A percentile compares a stretch with the other conserved stretches of the same genome.
These are phyloP conservation scores for Dianthus caryophyllus DNA, from an alignment of 148 eudicot species.

Conservation along the genomic window DNA sequence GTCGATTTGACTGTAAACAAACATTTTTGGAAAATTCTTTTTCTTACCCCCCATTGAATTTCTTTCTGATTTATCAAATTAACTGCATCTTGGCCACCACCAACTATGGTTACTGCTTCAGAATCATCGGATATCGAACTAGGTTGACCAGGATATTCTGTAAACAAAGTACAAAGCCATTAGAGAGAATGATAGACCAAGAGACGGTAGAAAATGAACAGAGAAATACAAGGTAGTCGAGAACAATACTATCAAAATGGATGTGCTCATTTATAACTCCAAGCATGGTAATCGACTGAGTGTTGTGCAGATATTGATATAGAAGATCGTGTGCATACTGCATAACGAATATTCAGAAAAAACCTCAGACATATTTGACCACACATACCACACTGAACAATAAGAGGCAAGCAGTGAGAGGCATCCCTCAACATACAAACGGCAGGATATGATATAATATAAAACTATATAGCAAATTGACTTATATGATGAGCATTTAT, in stretches of 20 bases:
- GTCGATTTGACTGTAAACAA: not conserved
- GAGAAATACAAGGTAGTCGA: slow-evolving; percentile 6
- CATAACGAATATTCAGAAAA: slow-evolving; percentile 10
- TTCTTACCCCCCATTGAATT: slow-evolving; percentile 96
- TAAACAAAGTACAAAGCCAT: slow-evolving; percentile 1
- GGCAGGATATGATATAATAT: not conserved
- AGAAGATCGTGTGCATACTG: slow-evolving; percentile 92
- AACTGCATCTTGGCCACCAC: slow-evolving; percentile 88
- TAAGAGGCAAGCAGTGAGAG: not conserved
- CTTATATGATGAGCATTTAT: not conserved
- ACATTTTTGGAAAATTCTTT: not conserved
- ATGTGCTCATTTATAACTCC: slow-evolving; percentile 95
- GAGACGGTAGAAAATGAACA: not conserved
- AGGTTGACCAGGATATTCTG: slow-evolving; percentile 93
- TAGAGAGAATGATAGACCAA: slow-evolving; percentile 8
- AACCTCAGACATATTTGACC: slow-evolving; percentile 15
- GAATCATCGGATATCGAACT: slow-evolving; percentile 76
- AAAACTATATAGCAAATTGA: not conserved
- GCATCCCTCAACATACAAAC: not conserved
- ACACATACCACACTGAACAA: not conserved
- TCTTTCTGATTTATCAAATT: slow-evolving; percentile 90
- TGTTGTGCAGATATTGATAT: slow-evolving; percentile 81
- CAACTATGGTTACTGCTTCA: slow-evolving; percentile 80
- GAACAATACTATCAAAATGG: slow-evolving; percentile 64
- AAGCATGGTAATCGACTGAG: slow-evolving; percentile 76